A percentile compares a stretch with the other conserved stretches of the same genome.
These are phyloP conservation scores for Trichoderma virens DNA, from an alignment of 495 filamentous ascomycete species.

Conservation along the genomic window DNA sequence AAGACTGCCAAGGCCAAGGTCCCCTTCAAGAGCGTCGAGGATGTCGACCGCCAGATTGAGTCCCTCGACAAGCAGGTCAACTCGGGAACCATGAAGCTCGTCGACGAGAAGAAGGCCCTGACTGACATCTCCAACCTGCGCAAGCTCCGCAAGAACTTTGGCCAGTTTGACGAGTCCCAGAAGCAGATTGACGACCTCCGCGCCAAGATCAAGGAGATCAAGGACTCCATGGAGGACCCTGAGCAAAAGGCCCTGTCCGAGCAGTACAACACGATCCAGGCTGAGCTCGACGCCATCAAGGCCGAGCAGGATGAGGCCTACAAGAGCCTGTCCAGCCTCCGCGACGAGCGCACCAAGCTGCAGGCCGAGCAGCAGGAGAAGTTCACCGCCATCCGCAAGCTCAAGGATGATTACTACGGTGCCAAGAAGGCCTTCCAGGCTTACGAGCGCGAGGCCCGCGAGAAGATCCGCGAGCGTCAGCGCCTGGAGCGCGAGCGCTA, in stretches of 20 bases:
- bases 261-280: constrained; percentile 69
- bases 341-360: constrained; percentile 80
- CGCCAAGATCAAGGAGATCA: constrained; percentile 74
- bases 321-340: constrained; percentile 76
- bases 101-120: constrained; percentile 93
- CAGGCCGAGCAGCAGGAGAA: constrained; percentile 78
- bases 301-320: constrained; percentile 80
- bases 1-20: constrained; percentile 72
- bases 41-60: constrained; percentile 74
- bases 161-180: constrained; percentile 69
- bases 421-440: constrained; percentile 67
- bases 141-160: constrained; percentile 86
- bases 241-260: constrained; percentile 82
- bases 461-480: constrained; percentile 50
- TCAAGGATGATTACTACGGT: constrained; percentile 81
- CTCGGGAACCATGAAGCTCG: constrained; percentile 79
- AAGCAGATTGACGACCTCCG: constrained; percentile 79
- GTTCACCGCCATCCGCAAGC: constrained; percentile 64
- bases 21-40: constrained; percentile 76
- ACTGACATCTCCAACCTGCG: constrained; percentile 70
- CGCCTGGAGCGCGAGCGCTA: constrained; percentile 64
- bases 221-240: constrained; percentile 83
- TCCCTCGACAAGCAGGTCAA: constrained; percentile 77
- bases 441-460: constrained; percentile 72
- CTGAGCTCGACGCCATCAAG: constrained; percentile 81